Base-by-base conservation (phyloP, 768 basidiomycete genomes). In the Rhizopogon sp. region DNA sequence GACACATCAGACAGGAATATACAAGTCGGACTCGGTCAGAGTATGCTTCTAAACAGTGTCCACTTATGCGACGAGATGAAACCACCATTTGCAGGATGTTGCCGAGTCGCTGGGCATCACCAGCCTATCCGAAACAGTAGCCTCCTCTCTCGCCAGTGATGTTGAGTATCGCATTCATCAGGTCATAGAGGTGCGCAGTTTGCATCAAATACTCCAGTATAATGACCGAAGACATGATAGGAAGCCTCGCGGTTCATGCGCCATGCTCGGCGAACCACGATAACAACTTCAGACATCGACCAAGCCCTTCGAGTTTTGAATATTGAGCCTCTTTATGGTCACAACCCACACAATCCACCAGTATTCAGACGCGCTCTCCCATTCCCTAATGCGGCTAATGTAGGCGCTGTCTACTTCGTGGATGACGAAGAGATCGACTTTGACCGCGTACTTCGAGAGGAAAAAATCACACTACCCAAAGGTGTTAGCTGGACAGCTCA, bases 341-440 rank as follows among this genome's bases (percentile, higher is more conserved):
- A 70, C 43, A 63, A 61, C 5, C 65, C 68, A 0, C 64, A 70
- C 31, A 69, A 63, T 0, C 68, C 68, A n/a, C 68, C 68, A 22
- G 68, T 64, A 1, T 70, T 70, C 56, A 68, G 82, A 62, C 79
- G 73, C 45, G 74, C 76, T 42, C 77, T 76, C 42, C 74, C 81
- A 31, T 75, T 74, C 60, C 69, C 76, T 10, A 72, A 80, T 56
- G 52, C 68, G 16, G 58, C 66, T 17, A 68, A 77, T 3, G 80
- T 82, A 5, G 89, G 88, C 1, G 73, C 89, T 3, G 88, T 98
- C 3, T 98, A 93, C 73, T 93, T 93, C 63, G 84, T 96, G 16
- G 93, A 97, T 57, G 97, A 99, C 66, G 94, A 98, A 62, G 97
- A 98, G 70, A 88, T 99, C 46, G 97, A 98, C 71, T 93, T 99